Evolutionary conservation across 208 protist species (phyloP), one percentile per base, ranked within the genome.

Genomic region (Herpetomonas samuelpessoai): DNA sequence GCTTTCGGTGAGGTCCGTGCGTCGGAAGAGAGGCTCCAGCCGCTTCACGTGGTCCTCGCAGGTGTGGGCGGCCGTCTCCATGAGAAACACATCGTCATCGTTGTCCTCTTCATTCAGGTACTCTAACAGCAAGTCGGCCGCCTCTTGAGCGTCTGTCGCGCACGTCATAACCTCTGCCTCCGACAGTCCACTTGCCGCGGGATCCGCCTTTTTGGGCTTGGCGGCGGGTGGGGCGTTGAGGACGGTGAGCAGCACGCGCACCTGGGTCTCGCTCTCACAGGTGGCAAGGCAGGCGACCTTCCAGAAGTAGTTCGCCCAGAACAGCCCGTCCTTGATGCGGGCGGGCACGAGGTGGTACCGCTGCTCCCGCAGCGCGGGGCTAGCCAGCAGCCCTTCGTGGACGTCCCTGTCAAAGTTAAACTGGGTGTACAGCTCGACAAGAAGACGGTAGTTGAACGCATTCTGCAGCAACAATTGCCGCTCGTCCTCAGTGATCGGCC

Each of bases 271-370:
- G 39, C 70, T 88, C 27, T 68, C 74, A 48, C 88, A 94, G 29
- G 62, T 35, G 21, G 60, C 67, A 4, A 91, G 60, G 57, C 80
- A 90, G n/a, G 80, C 67, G 10, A 85, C 71, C 66, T 90, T 89
- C 85, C 84, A 94, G 53, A 94, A 91, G 62, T 86, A 94, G 62
- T 88, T 86, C 16, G 72, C 71, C 85, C 88, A 94, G 66, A 94
- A 94, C 18, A 57, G 70, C 30, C 82, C 71, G 22, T 94, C 88
- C 45, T 73, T 71, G n/a, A 94, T 74, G 28, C 62, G 65, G 1
- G 68, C 60, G 3, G 88, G 88, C 27, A 94, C 88, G 25, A 94
- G 64, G 19, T 63, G 65, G 65, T 90, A 91, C 53, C 88, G 88
- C 54, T 79, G 72, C 38, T 69, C 64, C n/a, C 79, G 66, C 41